These are phyloP conservation scores for Saturnispora ahearnii DNA, from an alignment of 805 yeast species.

Conservation along the genomic window DNA sequence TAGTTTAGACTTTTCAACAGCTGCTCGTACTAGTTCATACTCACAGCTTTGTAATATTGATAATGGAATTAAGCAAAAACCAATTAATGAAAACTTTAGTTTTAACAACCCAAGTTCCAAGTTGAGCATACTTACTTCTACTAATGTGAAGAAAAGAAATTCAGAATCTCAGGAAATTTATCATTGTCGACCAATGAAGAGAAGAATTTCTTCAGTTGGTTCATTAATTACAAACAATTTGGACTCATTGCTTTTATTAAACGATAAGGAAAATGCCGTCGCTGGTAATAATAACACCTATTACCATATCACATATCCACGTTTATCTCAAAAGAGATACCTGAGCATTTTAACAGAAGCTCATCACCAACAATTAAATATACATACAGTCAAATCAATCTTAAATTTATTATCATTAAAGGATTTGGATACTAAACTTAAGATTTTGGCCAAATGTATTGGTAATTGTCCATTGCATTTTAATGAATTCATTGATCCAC, in stretches of 20 bases:
- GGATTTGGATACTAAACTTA: conserved; percentile 3
- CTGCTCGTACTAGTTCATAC: not conserved
- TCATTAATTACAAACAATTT: not conserved
- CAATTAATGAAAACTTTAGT: too few relatives aligned
- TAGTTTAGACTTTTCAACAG: not conserved
- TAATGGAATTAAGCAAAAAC: not conserved
- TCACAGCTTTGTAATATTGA: too few relatives aligned
- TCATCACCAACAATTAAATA: not conserved
- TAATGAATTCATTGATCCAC: not conserved
- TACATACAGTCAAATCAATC: not conserved
- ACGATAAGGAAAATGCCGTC: not conserved
- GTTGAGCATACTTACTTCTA: not conserved
- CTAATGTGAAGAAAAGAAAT: not conserved
- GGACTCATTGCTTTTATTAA: not conserved
- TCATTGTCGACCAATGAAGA: conserved; percentile 2
- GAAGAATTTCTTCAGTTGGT: not conserved
- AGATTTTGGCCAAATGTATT: not conserved
- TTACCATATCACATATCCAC: not conserved
- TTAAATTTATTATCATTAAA: not conserved
- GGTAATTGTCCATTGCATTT: not conserved
- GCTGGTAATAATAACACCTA: not conserved
- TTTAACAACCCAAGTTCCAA: not conserved
- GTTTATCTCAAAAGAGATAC: not conserved
- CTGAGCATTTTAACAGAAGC: not conserved
- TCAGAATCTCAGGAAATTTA: not conserved